These are phyloP conservation scores for Mycena galericulata DNA, from an alignment of 768 basidiomycete species.

Conservation along the genomic window DNA sequence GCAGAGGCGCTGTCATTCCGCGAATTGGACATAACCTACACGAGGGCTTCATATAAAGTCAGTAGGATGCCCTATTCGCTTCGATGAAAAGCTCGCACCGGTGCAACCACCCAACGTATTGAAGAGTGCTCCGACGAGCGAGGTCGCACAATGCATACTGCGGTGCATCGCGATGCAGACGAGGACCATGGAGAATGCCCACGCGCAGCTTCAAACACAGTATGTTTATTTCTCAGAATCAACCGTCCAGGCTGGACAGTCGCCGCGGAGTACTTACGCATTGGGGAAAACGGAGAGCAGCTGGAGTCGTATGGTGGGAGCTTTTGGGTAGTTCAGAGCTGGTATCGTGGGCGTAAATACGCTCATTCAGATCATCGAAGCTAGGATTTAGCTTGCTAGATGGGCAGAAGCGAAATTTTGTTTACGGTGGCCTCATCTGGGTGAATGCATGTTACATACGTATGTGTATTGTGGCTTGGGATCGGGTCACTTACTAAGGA, in stretches of 20 bases:
- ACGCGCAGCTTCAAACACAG: conserved; percentile 1
- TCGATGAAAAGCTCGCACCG: not conserved
- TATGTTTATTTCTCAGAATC: not conserved
- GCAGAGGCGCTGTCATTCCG: conserved; percentile 6
- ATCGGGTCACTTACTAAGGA: not conserved
- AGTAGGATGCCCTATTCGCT: not conserved
- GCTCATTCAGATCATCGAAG: conserved; percentile 7
- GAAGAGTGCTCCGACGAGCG: conserved; percentile 7
- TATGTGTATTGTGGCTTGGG: not conserved
- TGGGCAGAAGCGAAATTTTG: not conserved
- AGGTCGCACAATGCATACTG: not conserved
- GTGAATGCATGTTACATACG: too few relatives aligned
- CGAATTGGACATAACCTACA: conserved; percentile 11
- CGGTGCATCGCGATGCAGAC: conserved; percentile 11
- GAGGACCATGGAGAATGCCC: conserved; percentile 8
- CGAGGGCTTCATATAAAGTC: not conserved
- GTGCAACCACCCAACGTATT: conserved; percentile 14
- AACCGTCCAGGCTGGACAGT: not conserved
- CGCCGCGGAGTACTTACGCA: too few relatives aligned
- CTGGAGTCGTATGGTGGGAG: not conserved
- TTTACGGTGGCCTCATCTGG: not conserved
- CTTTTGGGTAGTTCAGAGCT: conserved; percentile 14
- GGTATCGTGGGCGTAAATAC: conserved; percentile 20
- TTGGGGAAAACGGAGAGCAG: conserved; percentile 8
- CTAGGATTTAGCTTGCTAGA: too few relatives aligned